Conservation (phyloP, 2,329 filamentous ascomycete species). For the Tothia fuscella region DNA sequence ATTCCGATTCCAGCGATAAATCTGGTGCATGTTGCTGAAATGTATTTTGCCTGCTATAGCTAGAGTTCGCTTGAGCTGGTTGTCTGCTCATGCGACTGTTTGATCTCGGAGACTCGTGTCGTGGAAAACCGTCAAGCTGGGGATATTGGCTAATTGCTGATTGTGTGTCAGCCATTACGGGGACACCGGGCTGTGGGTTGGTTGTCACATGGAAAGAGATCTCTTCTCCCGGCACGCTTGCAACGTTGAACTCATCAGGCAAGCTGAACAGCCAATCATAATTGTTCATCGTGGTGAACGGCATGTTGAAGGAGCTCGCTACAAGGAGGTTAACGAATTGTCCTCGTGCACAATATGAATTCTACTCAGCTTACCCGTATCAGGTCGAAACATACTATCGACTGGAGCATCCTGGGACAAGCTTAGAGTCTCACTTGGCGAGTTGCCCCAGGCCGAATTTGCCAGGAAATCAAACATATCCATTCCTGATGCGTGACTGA, state of each 20-base stretch:
- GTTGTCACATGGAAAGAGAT: too few relatives aligned
- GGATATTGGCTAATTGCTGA: not conserved
- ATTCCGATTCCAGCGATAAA: too few relatives aligned
- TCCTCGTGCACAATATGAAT: conserved; percentile 2
- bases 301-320: conserved; percentile 53
- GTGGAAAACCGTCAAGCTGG: not conserved
- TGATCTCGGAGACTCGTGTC: not conserved
- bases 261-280: conserved; percentile 52
- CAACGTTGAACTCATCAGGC: conserved; percentile 23
- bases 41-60: too few relatives aligned
- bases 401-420: conserved; percentile 26
- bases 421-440: conserved; percentile 16
- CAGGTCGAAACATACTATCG: conserved; percentile 46
- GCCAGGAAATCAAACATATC: conserved; percentile 20
- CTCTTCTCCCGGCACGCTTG: conserved; percentile 12
- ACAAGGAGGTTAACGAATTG: conserved; percentile 3
- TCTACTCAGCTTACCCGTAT: conserved; percentile 32
- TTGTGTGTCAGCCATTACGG: not conserved
- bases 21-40: too few relatives aligned
- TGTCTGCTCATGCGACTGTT: too few relatives aligned
- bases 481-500: not conserved
- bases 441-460: conserved; percentile 19
- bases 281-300: conserved; percentile 50
- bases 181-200: conserved; percentile 3
- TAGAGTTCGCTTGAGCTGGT: too few relatives aligned